These are phyloP conservation scores for Baorangia bicolor DNA, from an alignment of 768 basidiomycete species.

Conservation along the genomic window DNA sequence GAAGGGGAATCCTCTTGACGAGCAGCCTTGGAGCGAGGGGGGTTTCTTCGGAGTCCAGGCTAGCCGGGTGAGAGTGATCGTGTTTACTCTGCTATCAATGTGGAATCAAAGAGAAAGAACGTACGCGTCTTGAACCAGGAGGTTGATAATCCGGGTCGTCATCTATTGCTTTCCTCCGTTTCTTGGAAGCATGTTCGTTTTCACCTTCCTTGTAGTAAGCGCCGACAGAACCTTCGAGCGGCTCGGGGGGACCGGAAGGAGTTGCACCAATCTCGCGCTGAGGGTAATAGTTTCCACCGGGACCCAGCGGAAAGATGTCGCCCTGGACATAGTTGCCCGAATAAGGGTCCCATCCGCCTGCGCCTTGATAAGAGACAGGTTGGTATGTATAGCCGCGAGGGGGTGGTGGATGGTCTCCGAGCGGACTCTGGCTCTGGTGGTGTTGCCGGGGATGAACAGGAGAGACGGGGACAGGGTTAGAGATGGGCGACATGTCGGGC, in stretches of 20 bases:
- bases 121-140: slow-evolving; percentile 50
- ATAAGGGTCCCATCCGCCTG: slow-evolving; percentile 40
- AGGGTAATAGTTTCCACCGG: slow-evolving; percentile 37
- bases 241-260: slow-evolving; percentile 19
- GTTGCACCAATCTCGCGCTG: slow-evolving; percentile 23
- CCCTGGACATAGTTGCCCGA: slow-evolving; percentile 38
- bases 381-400: slow-evolving; percentile 38
- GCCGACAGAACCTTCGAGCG: slow-evolving; percentile 17
- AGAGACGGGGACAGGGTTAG: slow-evolving; percentile 17
- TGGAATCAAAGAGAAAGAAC: slow-evolving; percentile 27
- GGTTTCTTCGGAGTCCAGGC: slow-evolving; percentile 44
- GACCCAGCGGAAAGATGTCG: slow-evolving; percentile 37
- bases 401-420: slow-evolving; percentile 32
- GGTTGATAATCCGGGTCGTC: slow-evolving; percentile 59
- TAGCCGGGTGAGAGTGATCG: slow-evolving; percentile 9
- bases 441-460: slow-evolving; percentile 21
- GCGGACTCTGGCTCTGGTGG: slow-evolving; percentile 31
- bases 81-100: background rate
- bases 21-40: slow-evolving; percentile 37
- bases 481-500: slow-evolving; percentile 25
- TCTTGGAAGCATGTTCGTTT: slow-evolving; percentile 39
- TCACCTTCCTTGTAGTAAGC: slow-evolving; percentile 34
- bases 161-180: slow-evolving; percentile 45
- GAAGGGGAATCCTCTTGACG: slow-evolving; percentile 30
- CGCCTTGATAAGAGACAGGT: slow-evolving; percentile 38